These are phyloP conservation scores for Cornus kousa DNA, from an alignment of 148 eudicot genomes.

Conservation along the genomic window DNA sequence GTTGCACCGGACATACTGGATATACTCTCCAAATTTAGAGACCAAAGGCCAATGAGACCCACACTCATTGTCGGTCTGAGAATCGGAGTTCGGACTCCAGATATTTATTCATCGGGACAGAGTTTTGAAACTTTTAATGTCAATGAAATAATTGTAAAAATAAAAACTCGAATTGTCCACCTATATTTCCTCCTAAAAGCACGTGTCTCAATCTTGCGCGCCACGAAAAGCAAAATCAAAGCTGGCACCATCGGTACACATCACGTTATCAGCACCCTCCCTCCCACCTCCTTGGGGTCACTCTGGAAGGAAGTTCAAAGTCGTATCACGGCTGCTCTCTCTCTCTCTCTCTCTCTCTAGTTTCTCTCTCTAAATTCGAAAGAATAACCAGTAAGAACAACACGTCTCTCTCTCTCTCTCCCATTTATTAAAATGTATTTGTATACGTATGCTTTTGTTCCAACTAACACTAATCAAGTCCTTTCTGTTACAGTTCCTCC, in stretches of 20 bases:
- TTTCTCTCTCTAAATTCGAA: conserved; percentile 31
- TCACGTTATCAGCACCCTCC: background rate
- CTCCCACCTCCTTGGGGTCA: conserved; percentile 9
- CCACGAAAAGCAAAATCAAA: background rate
- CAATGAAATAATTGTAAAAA: no score
- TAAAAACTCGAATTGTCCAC: no score
- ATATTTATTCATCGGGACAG: no score
- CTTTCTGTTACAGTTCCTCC: background rate
- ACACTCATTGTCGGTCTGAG: no score
- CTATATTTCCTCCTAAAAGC: background rate
- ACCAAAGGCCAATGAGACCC: no score
- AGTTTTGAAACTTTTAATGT: no score
- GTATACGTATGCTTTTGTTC: background rate
- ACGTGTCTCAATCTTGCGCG: background rate
- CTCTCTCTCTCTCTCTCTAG: conserved; percentile 27
- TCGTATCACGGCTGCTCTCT: conserved; percentile 12
- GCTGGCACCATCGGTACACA: background rate
- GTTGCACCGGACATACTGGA: no score
- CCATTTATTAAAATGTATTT: conserved; percentile 20
- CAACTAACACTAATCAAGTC: background rate
- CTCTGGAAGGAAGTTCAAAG: background rate
- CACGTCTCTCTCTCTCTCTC: background rate
- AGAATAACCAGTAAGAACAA: background rate
- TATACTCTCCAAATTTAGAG: no score
- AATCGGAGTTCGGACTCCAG: no score